Percentiles rank a stretch among this genome's conserved stretches.
These are phyloP conservation scores for Nicotiana attenuata DNA, from an alignment of 257 asterid genomes.

Conservation along the genomic window DNA sequence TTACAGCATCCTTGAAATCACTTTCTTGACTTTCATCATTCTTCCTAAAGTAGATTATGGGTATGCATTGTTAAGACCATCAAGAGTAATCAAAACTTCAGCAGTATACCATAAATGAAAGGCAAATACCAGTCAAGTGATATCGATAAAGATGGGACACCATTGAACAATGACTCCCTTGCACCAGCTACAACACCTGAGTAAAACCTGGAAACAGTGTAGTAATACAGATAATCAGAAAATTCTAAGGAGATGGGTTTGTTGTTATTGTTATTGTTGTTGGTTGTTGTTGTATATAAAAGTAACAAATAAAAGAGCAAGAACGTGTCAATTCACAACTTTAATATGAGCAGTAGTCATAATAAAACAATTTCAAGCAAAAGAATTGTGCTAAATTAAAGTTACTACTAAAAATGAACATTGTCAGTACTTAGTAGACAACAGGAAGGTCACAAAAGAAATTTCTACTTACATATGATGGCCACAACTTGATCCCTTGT, in stretches of 20 bases:
- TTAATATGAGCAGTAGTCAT: background rate
- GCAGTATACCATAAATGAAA: background rate
- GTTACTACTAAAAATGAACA: background rate
- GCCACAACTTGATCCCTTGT: constrained; percentile 90
- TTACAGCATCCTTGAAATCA: constrained; percentile 89
- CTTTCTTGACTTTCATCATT: constrained; percentile 69
- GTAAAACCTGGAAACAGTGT: constrained; percentile 52
- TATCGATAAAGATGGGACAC: constrained; percentile 86
- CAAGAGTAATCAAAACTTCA: background rate
- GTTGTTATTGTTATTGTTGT: too few relatives aligned
- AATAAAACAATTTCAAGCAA: background rate
- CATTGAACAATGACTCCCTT: constrained; percentile 78
- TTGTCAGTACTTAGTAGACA: background rate
- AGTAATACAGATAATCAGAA: background rate
- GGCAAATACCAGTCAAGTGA: constrained; percentile 77
- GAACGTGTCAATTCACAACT: background rate
- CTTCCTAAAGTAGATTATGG: constrained; percentile 47
- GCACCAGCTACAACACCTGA: constrained; percentile 97
- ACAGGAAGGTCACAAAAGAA: background rate
- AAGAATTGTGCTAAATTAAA: background rate
- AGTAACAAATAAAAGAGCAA: background rate
- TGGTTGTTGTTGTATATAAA: background rate
- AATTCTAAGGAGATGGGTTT: background rate
- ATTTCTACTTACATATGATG: constrained; percentile 57
- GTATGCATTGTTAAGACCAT: constrained; percentile 11